A percentile compares a stretch with the other conserved stretches of the same genome.
Evolutionary conservation across 495 filamentous ascomycete genomes (phyloP).

Genomic region (Staphylotrichum tortipilum): DNA sequence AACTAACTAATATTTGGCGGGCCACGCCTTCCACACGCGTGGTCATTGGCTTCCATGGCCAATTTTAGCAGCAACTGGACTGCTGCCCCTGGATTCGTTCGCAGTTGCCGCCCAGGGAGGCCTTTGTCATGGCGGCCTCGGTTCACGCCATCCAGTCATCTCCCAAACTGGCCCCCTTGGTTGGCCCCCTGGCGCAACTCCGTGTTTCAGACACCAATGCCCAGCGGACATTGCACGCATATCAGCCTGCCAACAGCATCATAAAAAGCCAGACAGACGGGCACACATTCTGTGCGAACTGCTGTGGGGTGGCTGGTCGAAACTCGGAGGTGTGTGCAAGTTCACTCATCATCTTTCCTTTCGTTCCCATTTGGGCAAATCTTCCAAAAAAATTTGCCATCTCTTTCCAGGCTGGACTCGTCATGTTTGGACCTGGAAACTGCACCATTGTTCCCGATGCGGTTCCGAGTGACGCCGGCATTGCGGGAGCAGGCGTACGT

Average conservation of each 20-base stretch:
- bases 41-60: neutral
- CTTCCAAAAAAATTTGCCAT: neutral
- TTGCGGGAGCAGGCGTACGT: slow-evolving; percentile 50
- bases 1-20: no score
- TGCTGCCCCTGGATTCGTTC: neutral
- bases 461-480: slow-evolving; percentile 44
- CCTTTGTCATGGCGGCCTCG: neutral
- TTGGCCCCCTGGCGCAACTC: neutral
- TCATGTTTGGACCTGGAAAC: slow-evolving; percentile 26
- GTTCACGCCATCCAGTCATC: neutral
- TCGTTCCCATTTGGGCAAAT: neutral
- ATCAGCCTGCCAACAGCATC: no score
- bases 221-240: neutral
- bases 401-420: neutral
- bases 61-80: neutral
- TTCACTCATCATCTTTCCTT: neutral
- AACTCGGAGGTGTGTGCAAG: no score
- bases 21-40: no score
- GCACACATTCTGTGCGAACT: no score
- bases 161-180: neutral
- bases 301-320: no score
- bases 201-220: neutral
- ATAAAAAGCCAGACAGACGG: no score
- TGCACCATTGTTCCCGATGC: slow-evolving; percentile 39
- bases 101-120: neutral